Conservation (phyloP, 1,284 basidiomycete genomes). For the Phellopilus nigrolimitatus region DNA sequence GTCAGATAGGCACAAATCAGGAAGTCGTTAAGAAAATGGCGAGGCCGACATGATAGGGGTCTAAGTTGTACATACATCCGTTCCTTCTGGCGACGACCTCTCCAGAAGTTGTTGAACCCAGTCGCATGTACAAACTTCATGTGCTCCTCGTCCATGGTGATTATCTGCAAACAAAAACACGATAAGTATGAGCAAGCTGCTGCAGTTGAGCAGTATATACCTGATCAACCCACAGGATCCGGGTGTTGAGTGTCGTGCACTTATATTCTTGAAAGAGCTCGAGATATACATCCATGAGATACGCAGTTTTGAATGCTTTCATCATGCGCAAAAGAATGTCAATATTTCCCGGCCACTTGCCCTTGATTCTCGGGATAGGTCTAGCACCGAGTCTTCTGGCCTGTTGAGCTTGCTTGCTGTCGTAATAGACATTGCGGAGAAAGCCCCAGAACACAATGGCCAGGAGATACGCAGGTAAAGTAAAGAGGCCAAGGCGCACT, state of each 20-base stretch:
- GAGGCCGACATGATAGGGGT: background rate
- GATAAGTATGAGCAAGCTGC: conserved; percentile 3
- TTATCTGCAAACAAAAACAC: conserved; percentile 53
- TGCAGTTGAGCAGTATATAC: conserved; percentile 35
- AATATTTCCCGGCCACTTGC: conserved; percentile 70
- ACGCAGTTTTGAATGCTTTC: conserved; percentile 49
- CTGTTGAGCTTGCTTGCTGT: conserved; percentile 37
- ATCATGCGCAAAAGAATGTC: conserved; percentile 57
- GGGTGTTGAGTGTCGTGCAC: conserved; percentile 60
- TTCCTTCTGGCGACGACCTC: conserved; percentile 56
- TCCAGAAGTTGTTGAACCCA: conserved; percentile 62
- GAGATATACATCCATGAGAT: conserved; percentile 58
- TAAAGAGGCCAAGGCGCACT: conserved; percentile 30
- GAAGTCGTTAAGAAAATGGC: background rate
- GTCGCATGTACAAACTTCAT: conserved; percentile 61
- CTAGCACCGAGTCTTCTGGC: conserved; percentile 45
- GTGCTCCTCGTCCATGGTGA: conserved; percentile 68
- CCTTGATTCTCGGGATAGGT: conserved; percentile 51
- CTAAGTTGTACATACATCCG: conserved; percentile 42
- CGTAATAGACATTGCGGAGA: conserved; percentile 32
- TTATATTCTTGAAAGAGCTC: conserved; percentile 62
- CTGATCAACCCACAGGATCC: conserved; percentile 61
- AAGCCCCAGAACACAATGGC: conserved; percentile 40
- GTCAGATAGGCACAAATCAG: background rate
- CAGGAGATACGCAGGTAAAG: conserved; percentile 34